Evolutionary conservation across 2,329 filamentous ascomycete genomes (phyloP).

Genomic region (Neodidymelliopsis sp.): DNA sequence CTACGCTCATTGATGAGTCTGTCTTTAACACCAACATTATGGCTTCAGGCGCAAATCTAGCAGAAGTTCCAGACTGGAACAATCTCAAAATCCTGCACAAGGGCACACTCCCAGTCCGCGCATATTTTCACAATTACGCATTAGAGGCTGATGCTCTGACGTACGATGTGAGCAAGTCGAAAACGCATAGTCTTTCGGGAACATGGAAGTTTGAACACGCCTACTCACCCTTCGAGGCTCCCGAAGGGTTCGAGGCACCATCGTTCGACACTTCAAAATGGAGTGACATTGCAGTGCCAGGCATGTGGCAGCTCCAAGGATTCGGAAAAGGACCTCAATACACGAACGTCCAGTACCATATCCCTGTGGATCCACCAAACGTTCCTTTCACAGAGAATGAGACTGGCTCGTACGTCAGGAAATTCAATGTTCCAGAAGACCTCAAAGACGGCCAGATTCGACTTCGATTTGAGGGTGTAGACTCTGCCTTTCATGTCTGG

Average conservation of each 20-base stretch:
- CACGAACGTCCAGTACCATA: constrained; percentile 72
- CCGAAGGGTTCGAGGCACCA: constrained; percentile 42
- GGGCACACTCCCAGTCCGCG: constrained; percentile 65
- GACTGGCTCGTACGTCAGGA: constrained; percentile 67
- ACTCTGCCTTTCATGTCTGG: constrained; percentile 74
- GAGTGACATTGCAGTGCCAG: constrained; percentile 67
- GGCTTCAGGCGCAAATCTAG: constrained; percentile 32
- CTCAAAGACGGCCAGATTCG: constrained; percentile 65
- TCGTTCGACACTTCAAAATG: constrained; percentile 53
- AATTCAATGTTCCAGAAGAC: constrained; percentile 61
- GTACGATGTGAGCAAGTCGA: constrained; percentile 45
- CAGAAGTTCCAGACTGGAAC: constrained; percentile 64
- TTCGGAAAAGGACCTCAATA: constrained; percentile 70
- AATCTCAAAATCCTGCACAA: constrained; percentile 67
- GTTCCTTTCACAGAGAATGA: constrained; percentile 68
- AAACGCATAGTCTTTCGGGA: constrained; percentile 44
- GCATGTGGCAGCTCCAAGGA: constrained; percentile 75
- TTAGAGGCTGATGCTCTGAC: constrained; percentile 59
- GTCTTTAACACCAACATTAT: constrained; percentile 19
- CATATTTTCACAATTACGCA: constrained; percentile 64
- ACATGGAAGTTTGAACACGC: constrained; percentile 52
- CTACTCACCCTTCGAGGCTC: constrained; percentile 47
- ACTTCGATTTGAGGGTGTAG: constrained; percentile 74
- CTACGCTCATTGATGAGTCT: constrained; percentile 2
- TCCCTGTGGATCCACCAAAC: constrained; percentile 70